Evolutionary conservation across 352 stramenopile species (phyloP), one percentile per base, ranked within the genome.

Genomic region (Globisporangium heterothallicum): DNA sequence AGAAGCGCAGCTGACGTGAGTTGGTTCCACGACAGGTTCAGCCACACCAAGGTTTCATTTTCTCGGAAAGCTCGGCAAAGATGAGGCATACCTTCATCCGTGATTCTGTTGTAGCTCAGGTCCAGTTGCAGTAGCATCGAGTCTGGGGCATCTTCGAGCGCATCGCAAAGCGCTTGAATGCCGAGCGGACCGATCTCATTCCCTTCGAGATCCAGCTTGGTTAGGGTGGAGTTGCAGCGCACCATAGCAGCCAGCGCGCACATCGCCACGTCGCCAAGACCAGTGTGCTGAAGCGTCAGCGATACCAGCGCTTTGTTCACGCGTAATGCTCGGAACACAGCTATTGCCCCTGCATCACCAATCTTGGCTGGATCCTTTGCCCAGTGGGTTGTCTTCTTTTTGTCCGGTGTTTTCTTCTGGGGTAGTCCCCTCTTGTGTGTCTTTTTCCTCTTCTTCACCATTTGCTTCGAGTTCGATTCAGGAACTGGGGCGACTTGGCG

Each of bases 1-100:
- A 87, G 62, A 4, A 86, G 49, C 21, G 64, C 68, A 6, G 58
- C 56, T 3, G 77, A 73, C 3, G 61, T 73, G 10, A 85, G 57
- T 19, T 72, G 72, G 35, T 88, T 92, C 76, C 65, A 86, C 34
- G 72, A 89, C 13, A 86, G 46, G 50, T 92, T 63, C 3, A 87
- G 70, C 34, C 58, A 70, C 42, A 78, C 64, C 12, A 92, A 58
- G 22, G 81, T 88, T 47, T 92, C 81, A 47, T 92, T 92, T 50
- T 88, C 78, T 38, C 66, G 51, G 0, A 92, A 47, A 2, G 71
- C 74, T 21, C 59, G 62, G 7, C 68, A 69, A 12, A 92, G 51
- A 24, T 63, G 54, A 1, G 59, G 29, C 9, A 78, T 59, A 13
- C 76, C 78, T 3, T 44, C 59, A 42, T 80, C 63, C 2, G 60